Evolutionary conservation across 2,329 filamentous ascomycete species (phyloP), one percentile per base, ranked within the genome.

Genomic region (Apiospora hydei): DNA sequence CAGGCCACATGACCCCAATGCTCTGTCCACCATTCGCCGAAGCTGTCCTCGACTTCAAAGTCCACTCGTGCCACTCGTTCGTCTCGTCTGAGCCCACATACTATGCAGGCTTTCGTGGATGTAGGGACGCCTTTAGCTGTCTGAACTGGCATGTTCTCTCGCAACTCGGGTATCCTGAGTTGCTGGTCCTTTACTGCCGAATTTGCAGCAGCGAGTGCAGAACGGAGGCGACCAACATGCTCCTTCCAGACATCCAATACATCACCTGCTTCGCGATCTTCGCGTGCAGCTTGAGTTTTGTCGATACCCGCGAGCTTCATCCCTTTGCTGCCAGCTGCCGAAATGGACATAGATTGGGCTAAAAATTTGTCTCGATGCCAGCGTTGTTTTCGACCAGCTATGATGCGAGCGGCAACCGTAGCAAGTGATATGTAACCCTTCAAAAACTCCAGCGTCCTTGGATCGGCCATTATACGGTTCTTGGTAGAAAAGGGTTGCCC

Each of bases 21-120:
- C 66, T 98, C 95, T 57, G 93, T 86, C 96, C 96, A 98, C 94
- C 95, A 98, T 84, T 98, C 96, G 16, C 94, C 95, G 85, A 98
- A 98, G 80, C 93, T 95, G 81, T 98, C 96, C 77, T 96, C 91
- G 11, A 97, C 90, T 38, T 91, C 87, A 70, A 91, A 85, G 78
- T 97, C 95, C 46, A 96, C 88, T 78, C 91, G 94, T 26, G 84
- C 82, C 14, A 98, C 86, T 69, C 96, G 88, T 83, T 98, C 96
- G 53, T 98, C 94, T 75, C 96, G 87, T 83, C 94, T 96, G 75
- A 98, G 82, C 0, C 96, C 96, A 81, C 96, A 98, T 44, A 98
- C 85, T 69, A 95, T 88, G 83, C 96, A 98, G 0, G 92, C 85
- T 81, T 93, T 92, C 0, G 90, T 85, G 4, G 94, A 93, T 30